These are phyloP conservation scores for Penicillium egyptiacum DNA, from an alignment of 495 filamentous ascomycete genomes.

Conservation along the genomic window DNA sequence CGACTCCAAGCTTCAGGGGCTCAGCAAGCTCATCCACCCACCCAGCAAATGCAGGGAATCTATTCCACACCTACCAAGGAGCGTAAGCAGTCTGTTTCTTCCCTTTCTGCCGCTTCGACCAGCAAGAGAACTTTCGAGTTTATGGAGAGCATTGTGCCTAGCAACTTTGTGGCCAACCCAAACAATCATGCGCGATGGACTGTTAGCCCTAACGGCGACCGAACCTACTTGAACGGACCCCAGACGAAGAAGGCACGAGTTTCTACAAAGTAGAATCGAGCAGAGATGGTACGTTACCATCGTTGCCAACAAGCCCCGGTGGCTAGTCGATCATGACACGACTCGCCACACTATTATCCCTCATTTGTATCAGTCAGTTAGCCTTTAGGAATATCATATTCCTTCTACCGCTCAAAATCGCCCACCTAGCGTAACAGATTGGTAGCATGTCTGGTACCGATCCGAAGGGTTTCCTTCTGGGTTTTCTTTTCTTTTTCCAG, in stretches of 20 bases:
- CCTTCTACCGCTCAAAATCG: too few species aligned
- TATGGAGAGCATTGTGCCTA: conserved; percentile 14
- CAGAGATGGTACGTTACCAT: too few species aligned
- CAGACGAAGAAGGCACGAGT: conserved; percentile 10
- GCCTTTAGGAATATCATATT: too few species aligned
- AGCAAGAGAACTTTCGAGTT: conserved; percentile 16
- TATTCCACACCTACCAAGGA: not conserved
- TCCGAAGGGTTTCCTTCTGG: too few species aligned
- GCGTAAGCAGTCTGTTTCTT: not conserved
- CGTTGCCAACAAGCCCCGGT: too few species aligned
- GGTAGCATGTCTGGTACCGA: too few species aligned
- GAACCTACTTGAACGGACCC: conserved; percentile 25
- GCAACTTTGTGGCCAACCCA: conserved; percentile 28
- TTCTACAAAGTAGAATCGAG: not conserved
- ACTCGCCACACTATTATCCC: too few species aligned
- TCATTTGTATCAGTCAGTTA: too few species aligned
- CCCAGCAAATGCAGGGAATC: not conserved
- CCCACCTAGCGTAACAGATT: too few species aligned
- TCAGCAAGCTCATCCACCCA: not conserved
- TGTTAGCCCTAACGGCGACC: conserved; percentile 10
- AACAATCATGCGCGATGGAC: conserved; percentile 30
- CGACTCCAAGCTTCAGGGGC: not conserved
- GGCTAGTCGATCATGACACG: too few species aligned
- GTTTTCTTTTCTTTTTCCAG: too few species aligned
- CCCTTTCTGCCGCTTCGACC: not conserved